These are phyloP conservation scores for Cryptococcus sp. DNA, from an alignment of 1,284 basidiomycete genomes.

Conservation along the genomic window DNA sequence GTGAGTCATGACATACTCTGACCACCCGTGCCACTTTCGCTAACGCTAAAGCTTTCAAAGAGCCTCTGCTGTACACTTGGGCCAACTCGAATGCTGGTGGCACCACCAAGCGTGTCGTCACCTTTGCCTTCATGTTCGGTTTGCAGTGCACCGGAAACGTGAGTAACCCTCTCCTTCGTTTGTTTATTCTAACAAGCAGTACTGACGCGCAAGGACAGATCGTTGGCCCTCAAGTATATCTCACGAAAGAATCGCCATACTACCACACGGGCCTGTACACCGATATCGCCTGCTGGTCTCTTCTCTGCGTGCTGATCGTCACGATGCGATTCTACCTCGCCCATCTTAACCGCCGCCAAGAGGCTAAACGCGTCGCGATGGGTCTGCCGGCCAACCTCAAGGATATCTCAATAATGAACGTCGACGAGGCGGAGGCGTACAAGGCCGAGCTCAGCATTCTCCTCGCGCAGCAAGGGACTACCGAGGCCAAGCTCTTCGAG, in stretches of 20 bases:
- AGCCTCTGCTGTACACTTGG: constrained; percentile 27
- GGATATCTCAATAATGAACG: constrained; percentile 34
- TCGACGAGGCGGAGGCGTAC: constrained; percentile 29
- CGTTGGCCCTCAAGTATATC: constrained; percentile 29
- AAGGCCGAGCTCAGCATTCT: constrained; percentile 20
- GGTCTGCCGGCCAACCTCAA: constrained; percentile 28
- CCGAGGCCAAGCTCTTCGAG: constrained; percentile 25
- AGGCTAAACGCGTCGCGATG: constrained; percentile 19
- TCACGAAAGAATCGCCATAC: constrained; percentile 25
- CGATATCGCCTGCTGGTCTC: constrained; percentile 34
- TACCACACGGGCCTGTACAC: constrained; percentile 34
- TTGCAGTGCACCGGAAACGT: constrained; percentile 29
- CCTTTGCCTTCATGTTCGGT: constrained; percentile 30
- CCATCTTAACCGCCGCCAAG: constrained; percentile 30
- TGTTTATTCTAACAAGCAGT: background rate
- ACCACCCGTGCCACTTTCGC: too few species aligned
- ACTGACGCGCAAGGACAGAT: constrained; percentile 3
- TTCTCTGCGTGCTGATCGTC: constrained; percentile 25
- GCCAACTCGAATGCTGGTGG: constrained; percentile 34
- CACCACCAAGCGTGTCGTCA: constrained; percentile 34
- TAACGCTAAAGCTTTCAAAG: background rate
- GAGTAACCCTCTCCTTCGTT: background rate
- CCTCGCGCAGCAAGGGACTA: constrained; percentile 22
- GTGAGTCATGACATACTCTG: constrained; percentile 3
- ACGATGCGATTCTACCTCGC: constrained; percentile 28